Conservation (phyloP, 805 yeast species). For the Debaryomyces maramus region DNA sequence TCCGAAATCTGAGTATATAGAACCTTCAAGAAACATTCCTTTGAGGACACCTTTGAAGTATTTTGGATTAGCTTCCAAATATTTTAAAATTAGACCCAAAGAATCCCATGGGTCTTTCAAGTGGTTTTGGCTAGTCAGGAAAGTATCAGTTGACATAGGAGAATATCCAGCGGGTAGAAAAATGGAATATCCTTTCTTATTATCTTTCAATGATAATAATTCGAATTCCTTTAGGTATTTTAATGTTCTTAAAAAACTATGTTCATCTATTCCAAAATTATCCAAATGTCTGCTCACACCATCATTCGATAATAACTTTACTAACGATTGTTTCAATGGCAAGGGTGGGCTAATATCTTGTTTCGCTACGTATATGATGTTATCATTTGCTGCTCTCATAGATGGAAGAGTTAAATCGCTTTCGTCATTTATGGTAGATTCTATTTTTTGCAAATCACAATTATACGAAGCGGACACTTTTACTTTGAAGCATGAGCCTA, state of each 20-base stretch:
- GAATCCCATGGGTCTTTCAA: constrained; percentile 55
- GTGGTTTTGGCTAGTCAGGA: background rate
- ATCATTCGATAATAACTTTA: constrained; percentile 40
- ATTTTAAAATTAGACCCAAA: constrained; percentile 58
- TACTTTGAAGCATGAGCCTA: constrained; percentile 54
- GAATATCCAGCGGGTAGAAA: constrained; percentile 68
- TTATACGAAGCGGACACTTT: constrained; percentile 30
- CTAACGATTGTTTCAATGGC: constrained; percentile 62
- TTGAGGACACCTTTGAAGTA: constrained; percentile 54
- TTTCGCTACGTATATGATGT: constrained; percentile 64
- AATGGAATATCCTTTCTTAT: constrained; percentile 65
- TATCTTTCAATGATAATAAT: constrained; percentile 52
- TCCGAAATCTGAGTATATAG: constrained; percentile 65
- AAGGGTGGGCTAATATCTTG: constrained; percentile 64
- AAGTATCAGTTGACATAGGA: constrained; percentile 6
- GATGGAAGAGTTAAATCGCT: constrained; percentile 45
- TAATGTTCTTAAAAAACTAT: constrained; percentile 62
- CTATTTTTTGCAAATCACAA: constrained; percentile 13
- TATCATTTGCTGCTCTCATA: constrained; percentile 52
- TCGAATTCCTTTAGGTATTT: constrained; percentile 53
- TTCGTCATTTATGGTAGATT: constrained; percentile 52
- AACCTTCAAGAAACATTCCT: constrained; percentile 59
- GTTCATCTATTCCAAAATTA: constrained; percentile 33
- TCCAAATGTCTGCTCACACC: constrained; percentile 25
- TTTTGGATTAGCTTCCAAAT: constrained; percentile 52